These are phyloP conservation scores for Gentiana dahurica DNA, from an alignment of 257 asterid species.

Conservation along the genomic window DNA sequence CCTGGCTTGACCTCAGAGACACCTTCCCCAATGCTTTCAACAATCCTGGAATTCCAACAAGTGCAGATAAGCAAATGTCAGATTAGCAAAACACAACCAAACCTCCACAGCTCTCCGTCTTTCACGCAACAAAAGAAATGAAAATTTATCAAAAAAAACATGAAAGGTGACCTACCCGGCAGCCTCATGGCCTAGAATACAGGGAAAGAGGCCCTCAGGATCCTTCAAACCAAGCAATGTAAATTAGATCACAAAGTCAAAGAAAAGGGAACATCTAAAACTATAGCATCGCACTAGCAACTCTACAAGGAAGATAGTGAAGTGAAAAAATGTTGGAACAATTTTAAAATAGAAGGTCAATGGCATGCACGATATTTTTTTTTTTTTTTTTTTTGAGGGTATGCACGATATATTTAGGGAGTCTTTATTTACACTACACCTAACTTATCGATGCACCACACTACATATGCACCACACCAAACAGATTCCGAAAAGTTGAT, in stretches of 20 bases:
- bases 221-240: conserved; percentile 45
- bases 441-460: no score
- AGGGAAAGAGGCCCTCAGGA: conserved; percentile 99
- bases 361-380: background rate
- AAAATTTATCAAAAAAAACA: background rate
- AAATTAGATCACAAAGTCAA: conserved; percentile 7
- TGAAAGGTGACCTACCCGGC: conserved; percentile 56
- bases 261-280: background rate
- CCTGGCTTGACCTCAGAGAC: conserved; percentile 87
- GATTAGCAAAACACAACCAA: background rate
- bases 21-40: conserved; percentile 95
- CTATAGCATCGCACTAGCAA: background rate
- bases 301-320: background rate
- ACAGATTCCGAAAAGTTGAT: no score
- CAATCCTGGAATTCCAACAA: conserved; percentile 35
- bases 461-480: no score
- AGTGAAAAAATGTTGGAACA: background rate
- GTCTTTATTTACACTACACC: no score
- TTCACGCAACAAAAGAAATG: background rate
- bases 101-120: background rate
- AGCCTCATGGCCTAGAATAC: conserved; percentile 98
- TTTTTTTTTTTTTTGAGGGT: background rate
- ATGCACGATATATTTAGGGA: no score
- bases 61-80: background rate
- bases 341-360: background rate